Base-by-base conservation (phyloP, 2,329 filamentous ascomycete species). In the Hymenoscyphus infarciens region DNA sequence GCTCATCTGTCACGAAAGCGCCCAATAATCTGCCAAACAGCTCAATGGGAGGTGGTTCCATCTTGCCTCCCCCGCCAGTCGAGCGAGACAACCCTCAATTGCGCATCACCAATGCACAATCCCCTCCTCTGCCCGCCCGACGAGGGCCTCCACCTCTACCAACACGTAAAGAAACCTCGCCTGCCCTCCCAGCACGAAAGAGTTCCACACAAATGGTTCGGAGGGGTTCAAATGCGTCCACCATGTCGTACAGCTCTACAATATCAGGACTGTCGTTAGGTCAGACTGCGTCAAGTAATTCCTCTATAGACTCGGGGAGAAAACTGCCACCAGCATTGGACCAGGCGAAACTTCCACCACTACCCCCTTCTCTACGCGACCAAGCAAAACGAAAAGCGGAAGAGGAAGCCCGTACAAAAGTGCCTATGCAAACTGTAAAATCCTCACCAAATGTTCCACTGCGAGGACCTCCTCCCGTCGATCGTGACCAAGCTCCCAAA, bases 191-290 rank as follows among this genome's bases (percentile, higher is more conserved):
- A 22, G 52, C 60, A 62, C 71, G 39, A 63, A 74, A 65, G 69
- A 76, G 77, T 3, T 75, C 76, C n/a, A 63, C 5, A 6, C 73
- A 74, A 15, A 72, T 81, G 38, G 72, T 73, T 25, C 74, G 74
- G 5, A 79, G 84, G 27, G 82, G 78, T 57, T 88, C 86, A 19
- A 81, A 81, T 52, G 82, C 84, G 0, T 88, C 85, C 2, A 83
- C 84, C 33, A 69, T 80, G 13, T 87, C 84, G 2, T 76, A 82
- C 62, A 75, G 79, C 45, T 87, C 84, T 6, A 78, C 77, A 11
- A 70, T 83, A 16, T 87, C 85, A 3, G 79, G 77, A 1, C 71
- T 82, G 25, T 86, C 84, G 0, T 66, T 83, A 52, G 79, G 68
- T 33, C 66, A 76, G 2, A 70, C 74, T 31, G 81, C 79, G 8